Evolutionary conservation across 129 eudicot species (phyloP), one percentile per base, ranked within the genome.

Genomic region (Scalesia atractyloides): DNA sequence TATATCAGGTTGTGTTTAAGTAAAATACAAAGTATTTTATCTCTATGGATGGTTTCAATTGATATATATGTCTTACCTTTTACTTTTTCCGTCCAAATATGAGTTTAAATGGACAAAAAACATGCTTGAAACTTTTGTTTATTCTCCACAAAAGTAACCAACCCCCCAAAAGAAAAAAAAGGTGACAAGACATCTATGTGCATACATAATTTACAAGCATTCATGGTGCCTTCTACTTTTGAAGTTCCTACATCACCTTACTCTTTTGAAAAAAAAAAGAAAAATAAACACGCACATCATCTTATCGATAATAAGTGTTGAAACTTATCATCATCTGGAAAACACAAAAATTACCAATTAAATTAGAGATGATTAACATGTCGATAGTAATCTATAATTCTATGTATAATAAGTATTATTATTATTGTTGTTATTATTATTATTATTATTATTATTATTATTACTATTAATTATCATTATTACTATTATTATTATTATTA

Each of bases 181-280:
- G 11, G 19, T 60, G 66, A 60, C 7, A 60, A 60, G 66, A 60
- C 66, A 60, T 12, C 15, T 17, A 13, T 60, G 66, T 30, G 18
- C 43, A 60, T 12, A 30, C 44, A 60, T n/a, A 44, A 60, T 60
- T 58, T 22, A 58, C 64, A 24, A 58, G 64, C 64, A 58, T 58
- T 60, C 65, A 30, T 60, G 44, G 66, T 60, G 66, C 43, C 66
- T 10, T 30, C 41, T 26, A 60, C 66, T 60, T 60, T 60, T 30
- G 19, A 60, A 5, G 43, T 14, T 30, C n/a, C 66, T 30, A 60
- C 20, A 13, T 30, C 44, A 30, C 66, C 66, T 33, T 13, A 60
- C 66, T 60, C 44, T 30, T 60, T 30, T 14, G 66, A 59, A 60
- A 60, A 12, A 3, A 59, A 52, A 16, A 18, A 5, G 58, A 52